phyloP scores from a whole-genome alignment of 1,139 yeast species.

The Zygosaccharomyces sapae region DNA sequence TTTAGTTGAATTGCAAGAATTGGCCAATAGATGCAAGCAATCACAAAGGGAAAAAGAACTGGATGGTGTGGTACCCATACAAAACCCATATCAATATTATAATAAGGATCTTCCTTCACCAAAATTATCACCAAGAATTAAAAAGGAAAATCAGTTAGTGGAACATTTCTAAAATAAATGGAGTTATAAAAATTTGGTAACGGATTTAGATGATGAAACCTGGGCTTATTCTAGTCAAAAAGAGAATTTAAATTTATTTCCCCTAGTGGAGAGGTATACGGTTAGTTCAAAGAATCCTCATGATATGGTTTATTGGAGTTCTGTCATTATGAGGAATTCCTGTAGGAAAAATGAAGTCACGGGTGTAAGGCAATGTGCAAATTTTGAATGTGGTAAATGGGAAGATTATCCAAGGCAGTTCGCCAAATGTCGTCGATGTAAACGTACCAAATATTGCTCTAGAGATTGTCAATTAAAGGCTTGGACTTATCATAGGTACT shows the following conservation, averaged over 20 bases:
- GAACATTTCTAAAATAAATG: conserved; percentile 20
- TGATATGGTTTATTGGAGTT: conserved; percentile 94
- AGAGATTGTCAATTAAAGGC: conserved; percentile 87
- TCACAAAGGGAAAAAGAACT: conserved; percentile 1
- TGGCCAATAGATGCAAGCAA: conserved; percentile 10
- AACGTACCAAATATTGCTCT: conserved; percentile 90
- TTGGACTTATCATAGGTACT: conserved; percentile 89
- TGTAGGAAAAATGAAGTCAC: conserved; percentile 90
- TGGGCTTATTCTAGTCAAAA: conserved; percentile 19
- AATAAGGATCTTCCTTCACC: conserved; percentile 7
- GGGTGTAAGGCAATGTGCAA: conserved; percentile 94
- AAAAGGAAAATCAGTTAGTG: conserved; percentile 16
- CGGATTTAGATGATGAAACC: conserved; percentile 18
- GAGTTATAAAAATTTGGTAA: conserved; percentile 17
- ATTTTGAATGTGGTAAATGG: conserved; percentile 93
- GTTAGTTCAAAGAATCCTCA: conserved; percentile 58
- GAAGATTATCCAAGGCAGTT: conserved; percentile 85
- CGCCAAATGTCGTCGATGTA: conserved; percentile 91
- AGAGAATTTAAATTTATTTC: conserved; percentile 64
- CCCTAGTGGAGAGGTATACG: conserved; percentile 87
- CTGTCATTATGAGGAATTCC: conserved; percentile 92
- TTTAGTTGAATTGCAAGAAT: conserved; percentile 13
- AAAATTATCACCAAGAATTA: conserved; percentile 16
- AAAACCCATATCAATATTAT: conserved; percentile 9
- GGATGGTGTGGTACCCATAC: conserved; percentile 1